Evolutionary conservation across 225 moss, liverwort and hornwort species (phyloP), one percentile per base, ranked within the genome.

Genomic region (Straminergon stramineum): DNA sequence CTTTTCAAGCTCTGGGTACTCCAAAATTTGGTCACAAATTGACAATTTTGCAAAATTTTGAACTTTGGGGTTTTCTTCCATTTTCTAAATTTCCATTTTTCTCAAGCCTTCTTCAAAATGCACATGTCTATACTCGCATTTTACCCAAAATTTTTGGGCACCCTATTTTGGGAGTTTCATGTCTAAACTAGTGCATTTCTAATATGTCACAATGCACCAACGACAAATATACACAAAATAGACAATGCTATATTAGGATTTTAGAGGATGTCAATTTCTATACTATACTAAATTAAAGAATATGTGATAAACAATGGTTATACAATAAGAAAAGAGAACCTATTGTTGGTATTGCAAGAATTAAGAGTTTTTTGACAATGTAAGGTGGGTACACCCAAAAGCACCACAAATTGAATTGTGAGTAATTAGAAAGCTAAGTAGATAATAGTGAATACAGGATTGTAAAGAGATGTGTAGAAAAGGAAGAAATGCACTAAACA

Each of bases 221-320:
- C 37, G 67, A 35, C 28, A 17, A 74, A 28, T 17, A 74, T 43
- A 17, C 3, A 73, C 9, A 71, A 71, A 43, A 73, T 73, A 51
- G 0, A 51, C 20, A 32, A 32, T 51, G 0, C 1, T 51, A 7
- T 19, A 32, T 1, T 51, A 13, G 3, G 1, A 2, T 7, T 30
- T 51, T 11, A 32, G 1, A 1, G 6, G 5, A 12, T 74, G 10
- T 45, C 4, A 45, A 13, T 51, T 76, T 52, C 48, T 48, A 48
- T 48, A 10, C 35, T 18, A 35, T 35, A 10, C 1, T 18, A 35
- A 66, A 67, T 19, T 67, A 0, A 6, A 67, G 9, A 35, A 3
- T 19, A 11, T 35, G 6, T 67, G 9, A 67, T 67, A 67, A 35
- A 35, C 5, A 35, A 67, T 66, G 19, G 19, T 2, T 9, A 11